A percentile compares a stretch with the other conserved stretches of the same genome.
These are phyloP conservation scores for Ophiosphaerella korrae DNA, from an alignment of 2,329 filamentous ascomycete species.

Conservation along the genomic window DNA sequence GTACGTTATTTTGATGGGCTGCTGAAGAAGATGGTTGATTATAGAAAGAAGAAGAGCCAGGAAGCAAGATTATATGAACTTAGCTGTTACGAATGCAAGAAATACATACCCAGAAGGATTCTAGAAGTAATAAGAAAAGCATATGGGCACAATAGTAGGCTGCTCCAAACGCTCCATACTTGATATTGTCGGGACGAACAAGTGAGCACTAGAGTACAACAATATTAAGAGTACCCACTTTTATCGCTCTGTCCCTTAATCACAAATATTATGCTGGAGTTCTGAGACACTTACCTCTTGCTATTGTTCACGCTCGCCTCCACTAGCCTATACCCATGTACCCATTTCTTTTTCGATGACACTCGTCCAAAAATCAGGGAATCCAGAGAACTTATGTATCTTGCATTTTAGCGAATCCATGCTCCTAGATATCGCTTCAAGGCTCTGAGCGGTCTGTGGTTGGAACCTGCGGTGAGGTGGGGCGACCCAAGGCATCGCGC, in stretches of 20 bases:
- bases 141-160: no score
- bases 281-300: conserved; percentile 18
- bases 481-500: conserved; percentile 16
- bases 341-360: conserved; percentile 6
- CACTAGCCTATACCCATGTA: conserved; percentile 5
- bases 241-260: not conserved
- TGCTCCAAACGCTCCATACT: no score
- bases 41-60: no score
- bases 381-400: conserved; percentile 13
- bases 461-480: conserved; percentile 11
- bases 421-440: not conserved
- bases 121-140: no score
- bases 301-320: conserved; percentile 28
- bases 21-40: no score
- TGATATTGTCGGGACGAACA: conserved; percentile 3
- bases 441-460: conserved; percentile 6
- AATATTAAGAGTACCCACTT: conserved; percentile 10
- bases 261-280: not conserved
- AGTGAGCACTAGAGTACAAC: conserved; percentile 8
- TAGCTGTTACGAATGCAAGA: no score
- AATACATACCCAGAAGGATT: no score
- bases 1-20: no score
- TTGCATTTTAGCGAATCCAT: conserved; percentile 10
- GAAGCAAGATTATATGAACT: no score
- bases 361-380: conserved; percentile 10